Base-by-base conservation (phyloP, 306 rosid species). In the Comarum palustre region DNA sequence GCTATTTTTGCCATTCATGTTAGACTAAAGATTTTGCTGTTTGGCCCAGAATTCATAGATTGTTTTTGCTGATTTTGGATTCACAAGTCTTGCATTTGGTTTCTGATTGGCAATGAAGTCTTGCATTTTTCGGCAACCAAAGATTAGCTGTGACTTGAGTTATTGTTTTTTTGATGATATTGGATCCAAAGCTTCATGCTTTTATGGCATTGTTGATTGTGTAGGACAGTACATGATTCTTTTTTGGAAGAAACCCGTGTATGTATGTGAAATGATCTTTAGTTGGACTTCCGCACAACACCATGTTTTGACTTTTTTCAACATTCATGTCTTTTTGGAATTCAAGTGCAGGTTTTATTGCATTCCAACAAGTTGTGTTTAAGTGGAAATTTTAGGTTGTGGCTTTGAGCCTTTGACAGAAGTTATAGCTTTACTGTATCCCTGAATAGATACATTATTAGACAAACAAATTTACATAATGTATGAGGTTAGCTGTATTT, bases 151-250 rank as follows among this genome's bases (percentile, higher is more conserved):
- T 17, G 34, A 13, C 13, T 43, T 39, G 2, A 4, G 7, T 29
- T 54, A 13, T 52, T 61, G 34, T 52, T 14, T 42, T 47, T 65
- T n/a, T n/a, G 22, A 34, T 67, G 57, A 39, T 25, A 22, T 73
- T 78, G 69, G 70, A 73, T 78, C 74, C 42, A 19, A 43, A 68
- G 42, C 36, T 73, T 73, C 17, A 14, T 45, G 47, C n/a, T 32
- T 57, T 48, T 48, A 24, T 17, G 51, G 71, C 66, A 63, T 73
- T 59, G 32, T 45, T 45, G 45, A 13, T 73, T 43, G 15, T 31
- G 11, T 13, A 51, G 43, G 66, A 34, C 4, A 12, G 1, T 46
- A 24, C 43, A 15, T 34, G 25, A 2, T 19, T 38, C 41, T 38
- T 13, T 8, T 38, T 11, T 12, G 4, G 71, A 5, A 31, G 65